A percentile compares a stretch with the other conserved stretches of the same genome.
phyloP scores from a whole-genome alignment of 2,329 filamentous ascomycete species.

The Nigrograna mackinnonii region DNA sequence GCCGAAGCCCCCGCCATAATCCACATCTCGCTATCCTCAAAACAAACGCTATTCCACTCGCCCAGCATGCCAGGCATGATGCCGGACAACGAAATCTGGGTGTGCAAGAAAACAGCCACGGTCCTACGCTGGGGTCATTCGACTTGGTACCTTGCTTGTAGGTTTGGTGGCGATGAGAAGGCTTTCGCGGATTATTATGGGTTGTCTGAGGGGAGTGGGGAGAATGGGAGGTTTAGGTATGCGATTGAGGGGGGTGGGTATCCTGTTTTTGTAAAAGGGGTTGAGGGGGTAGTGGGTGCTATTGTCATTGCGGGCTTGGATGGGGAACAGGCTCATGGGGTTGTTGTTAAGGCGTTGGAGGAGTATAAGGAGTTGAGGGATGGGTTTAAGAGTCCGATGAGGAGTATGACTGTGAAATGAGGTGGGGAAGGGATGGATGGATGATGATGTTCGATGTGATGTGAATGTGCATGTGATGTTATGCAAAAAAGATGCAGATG shows the following conservation, averaged over 20 bases:
- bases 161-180: constrained; percentile 68
- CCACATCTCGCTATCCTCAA: constrained; percentile 65
- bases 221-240: constrained; percentile 61
- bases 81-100: constrained; percentile 71
- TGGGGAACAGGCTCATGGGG: constrained; percentile 76
- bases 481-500: too few species aligned
- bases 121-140: constrained; percentile 72
- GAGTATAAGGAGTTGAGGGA: constrained; percentile 50
- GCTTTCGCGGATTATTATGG: constrained; percentile 68
- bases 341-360: constrained; percentile 71
- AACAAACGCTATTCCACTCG: constrained; percentile 71
- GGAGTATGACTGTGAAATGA: constrained; percentile 38
- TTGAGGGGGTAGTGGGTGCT: constrained; percentile 76
- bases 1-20: constrained; percentile 62
- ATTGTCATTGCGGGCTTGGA: constrained; percentile 77
- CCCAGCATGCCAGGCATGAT: constrained; percentile 68
- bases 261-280: constrained; percentile 71
- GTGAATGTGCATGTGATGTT: too few species aligned
- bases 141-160: constrained; percentile 73
- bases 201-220: too few species aligned
- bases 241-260: constrained; percentile 79
- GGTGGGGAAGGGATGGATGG: not conserved
- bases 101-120: constrained; percentile 68
- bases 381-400: constrained; percentile 36
- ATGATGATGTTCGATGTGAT: too few species aligned